Percentiles rank a stretch among this genome's conserved stretches.
phyloP scores from a whole-genome alignment of 2,329 filamentous ascomycete species.

The Talaromyces piceae region DNA sequence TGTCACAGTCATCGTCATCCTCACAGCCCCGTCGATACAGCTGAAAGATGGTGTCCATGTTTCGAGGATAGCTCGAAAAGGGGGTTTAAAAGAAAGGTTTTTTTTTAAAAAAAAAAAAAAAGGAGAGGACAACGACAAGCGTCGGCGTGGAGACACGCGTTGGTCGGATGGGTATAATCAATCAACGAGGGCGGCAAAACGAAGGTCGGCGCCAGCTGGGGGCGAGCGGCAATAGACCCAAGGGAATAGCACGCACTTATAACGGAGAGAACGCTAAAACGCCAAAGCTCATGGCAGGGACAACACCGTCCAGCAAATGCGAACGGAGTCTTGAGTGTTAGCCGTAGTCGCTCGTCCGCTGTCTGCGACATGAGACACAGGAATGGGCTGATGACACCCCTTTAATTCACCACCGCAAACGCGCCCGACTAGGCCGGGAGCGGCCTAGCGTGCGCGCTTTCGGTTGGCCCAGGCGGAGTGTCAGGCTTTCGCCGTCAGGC shows the following conservation, averaged over 20 bases:
- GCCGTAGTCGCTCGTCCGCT: not conserved
- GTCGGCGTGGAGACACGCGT: not conserved
- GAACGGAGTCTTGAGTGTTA: not conserved
- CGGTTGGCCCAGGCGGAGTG: not conserved
- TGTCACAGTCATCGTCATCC: slow-evolving; percentile 9
- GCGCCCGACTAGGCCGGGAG: not conserved
- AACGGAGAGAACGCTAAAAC: not conserved
- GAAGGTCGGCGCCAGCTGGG: too few relatives aligned
- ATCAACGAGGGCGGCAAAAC: too few relatives aligned
- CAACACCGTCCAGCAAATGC: not conserved
- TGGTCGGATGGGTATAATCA: too few relatives aligned
- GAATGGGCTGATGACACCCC: not conserved
- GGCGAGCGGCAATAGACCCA: not conserved
- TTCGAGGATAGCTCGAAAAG: not conserved
- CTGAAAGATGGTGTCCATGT: slow-evolving; percentile 4
- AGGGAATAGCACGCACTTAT: too few relatives aligned
- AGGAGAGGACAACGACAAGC: not conserved
- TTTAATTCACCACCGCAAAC: not conserved
- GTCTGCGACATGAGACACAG: not conserved
- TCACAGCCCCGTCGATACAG: slow-evolving; percentile 9
- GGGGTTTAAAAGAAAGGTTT: too few relatives aligned
- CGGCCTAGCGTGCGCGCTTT: not conserved
- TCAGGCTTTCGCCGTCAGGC: not conserved
- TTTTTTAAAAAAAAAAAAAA: too few relatives aligned
- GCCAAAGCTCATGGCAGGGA: not conserved